Base-by-base conservation (phyloP, 192 early-diverging fungal genomes). In the Phlyctochytrium planicorne region DNA sequence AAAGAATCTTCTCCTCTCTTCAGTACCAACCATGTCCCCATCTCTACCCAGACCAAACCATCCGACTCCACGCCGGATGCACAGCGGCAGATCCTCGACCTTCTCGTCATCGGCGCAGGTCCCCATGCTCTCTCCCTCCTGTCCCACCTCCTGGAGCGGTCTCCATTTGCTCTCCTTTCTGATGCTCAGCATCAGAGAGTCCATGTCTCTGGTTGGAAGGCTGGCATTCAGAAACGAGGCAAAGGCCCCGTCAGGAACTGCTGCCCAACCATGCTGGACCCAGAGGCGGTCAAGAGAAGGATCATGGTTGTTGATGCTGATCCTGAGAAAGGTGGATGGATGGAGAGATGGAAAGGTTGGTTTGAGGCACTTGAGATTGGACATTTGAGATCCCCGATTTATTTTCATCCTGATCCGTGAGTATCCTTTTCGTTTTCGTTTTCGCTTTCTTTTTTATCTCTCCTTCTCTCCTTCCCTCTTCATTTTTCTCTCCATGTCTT, bases 121-220 rank as follows among this genome's bases (percentile, higher is more conserved):
- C 69, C 69, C 17, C 69, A 71, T 2, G 67, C 69, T 2, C 69
- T 71, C 47, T 24, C 64, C 25, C 64, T 71, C n/a, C 65, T 71
- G 23, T 34, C 25, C 35, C 69, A 37, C 53, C 69, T 71, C 23
- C 69, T 71, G 33, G 66, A 69, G 50, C 37, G 65, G 29, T 40
- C 20, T 30, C 66, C 69, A 6, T 52, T 40, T 53, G 27, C 35
- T n/a, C n/a, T n/a, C n/a, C n/a, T 68, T 34, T 27, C 62, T 16
- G 68, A 69, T 63, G 33, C 3, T 12, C 65, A 33, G 30, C 65
- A 69, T 36, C 60, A 37, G 20, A 23, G 33, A 10, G 32, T 27
- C 36, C 33, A 36, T 63, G 34, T 17, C n/a, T 29, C 68, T 17
- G 30, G 30, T n/a, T n/a, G n/a, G n/a, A n/a, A n/a, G n/a, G n/a